Evolutionary conservation across 768 basidiomycete genomes (phyloP), one percentile per base, ranked within the genome.

Genomic region (Termitomyces sp.): DNA sequence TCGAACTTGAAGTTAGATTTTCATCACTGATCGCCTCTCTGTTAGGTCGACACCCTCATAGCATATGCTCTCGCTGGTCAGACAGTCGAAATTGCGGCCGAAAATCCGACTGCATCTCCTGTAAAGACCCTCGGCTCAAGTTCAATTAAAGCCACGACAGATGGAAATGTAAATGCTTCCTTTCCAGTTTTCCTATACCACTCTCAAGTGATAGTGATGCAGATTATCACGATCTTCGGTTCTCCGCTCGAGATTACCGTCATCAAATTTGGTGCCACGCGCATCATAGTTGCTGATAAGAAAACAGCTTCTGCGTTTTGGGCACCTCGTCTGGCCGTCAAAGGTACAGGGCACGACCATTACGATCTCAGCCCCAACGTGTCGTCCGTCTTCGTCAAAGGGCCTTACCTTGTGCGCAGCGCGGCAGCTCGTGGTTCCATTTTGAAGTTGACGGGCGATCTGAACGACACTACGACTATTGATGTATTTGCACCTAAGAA

Each of bases 281-380:
- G 85, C 31, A 64, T 89, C 49, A 73, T 87, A 23, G 79, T 79
- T 56, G 77, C 78, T 7, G 86, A 88, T 61, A 74, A 81, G n/a
- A 67, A 69, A 48, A 80, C 81, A 4, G 83, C 84, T 1, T 76
- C 75, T 10, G 79, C 78, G 4, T 81, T 86, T 68, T 89, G 83
- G 77, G 77, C 80, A 2, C 86, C 87, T 1, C 77, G 77, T 18
- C 67, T 89, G 2, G 53, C 61, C 0, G 60, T 38, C 33, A 59
- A 45, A 16, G 60, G 60, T 20, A 60, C 56, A 6, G 62, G 60
- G 1, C 60, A 62, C 43, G 59, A 49, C 2, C 67, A 63, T 43
- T 73, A 73, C 52, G 68, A 70, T 39, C 53, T 63, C 20, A 51
- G 64, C 4, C 67, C 71, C 1, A 61, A 63, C 15, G 57, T 60